Percentiles rank a stretch among this genome's conserved stretches.
These are phyloP conservation scores for Scheffersomyces parashehatae DNA, from an alignment of 1,139 yeast genomes.

Conservation along the genomic window DNA sequence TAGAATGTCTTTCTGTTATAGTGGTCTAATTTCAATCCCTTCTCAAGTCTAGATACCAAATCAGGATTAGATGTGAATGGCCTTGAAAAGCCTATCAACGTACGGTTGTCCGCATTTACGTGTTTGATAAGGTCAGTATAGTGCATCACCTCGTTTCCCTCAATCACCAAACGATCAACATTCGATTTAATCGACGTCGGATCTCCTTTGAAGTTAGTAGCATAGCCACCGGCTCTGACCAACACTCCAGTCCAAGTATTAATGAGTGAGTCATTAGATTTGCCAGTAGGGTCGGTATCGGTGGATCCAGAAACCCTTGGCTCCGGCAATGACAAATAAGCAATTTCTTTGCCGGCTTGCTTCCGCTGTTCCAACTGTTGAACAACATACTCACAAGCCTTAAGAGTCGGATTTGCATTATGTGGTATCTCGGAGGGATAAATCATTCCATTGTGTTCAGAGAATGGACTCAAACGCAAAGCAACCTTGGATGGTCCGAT, in stretches of 20 bases:
- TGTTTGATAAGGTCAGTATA: slow-evolving; percentile 12
- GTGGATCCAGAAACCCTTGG: slow-evolving; percentile 18
- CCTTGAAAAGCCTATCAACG: slow-evolving; percentile 46
- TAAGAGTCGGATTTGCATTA: slow-evolving; percentile 7
- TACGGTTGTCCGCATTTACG: slow-evolving; percentile 23
- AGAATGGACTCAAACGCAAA: slow-evolving; percentile 27
- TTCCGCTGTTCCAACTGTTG: slow-evolving; percentile 17
- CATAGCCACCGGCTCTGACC: slow-evolving; percentile 18
- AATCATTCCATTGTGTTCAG: slow-evolving; percentile 4
- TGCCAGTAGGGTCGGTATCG: slow-evolving; percentile 18
- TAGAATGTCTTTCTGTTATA: background rate
- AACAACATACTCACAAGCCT: slow-evolving; percentile 14
- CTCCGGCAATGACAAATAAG: slow-evolving; percentile 24
- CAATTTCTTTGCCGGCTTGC: slow-evolving; percentile 11
- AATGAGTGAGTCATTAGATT: slow-evolving; percentile 15
- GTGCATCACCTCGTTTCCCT: slow-evolving; percentile 11
- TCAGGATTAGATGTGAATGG: slow-evolving; percentile 52
- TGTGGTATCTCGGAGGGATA: slow-evolving; percentile 11
- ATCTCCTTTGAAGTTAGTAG: slow-evolving; percentile 14
- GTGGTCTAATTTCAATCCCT: slow-evolving; percentile 16
- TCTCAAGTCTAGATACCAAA: slow-evolving; percentile 36
- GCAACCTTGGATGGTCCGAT: slow-evolving; percentile 22
- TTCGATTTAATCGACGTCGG: slow-evolving; percentile 15
- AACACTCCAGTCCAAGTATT: slow-evolving; percentile 12
- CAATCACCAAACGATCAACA: slow-evolving; percentile 9